Base-by-base conservation (phyloP, 2,329 filamentous ascomycete species). In the Colletotrichum agaves region DNA sequence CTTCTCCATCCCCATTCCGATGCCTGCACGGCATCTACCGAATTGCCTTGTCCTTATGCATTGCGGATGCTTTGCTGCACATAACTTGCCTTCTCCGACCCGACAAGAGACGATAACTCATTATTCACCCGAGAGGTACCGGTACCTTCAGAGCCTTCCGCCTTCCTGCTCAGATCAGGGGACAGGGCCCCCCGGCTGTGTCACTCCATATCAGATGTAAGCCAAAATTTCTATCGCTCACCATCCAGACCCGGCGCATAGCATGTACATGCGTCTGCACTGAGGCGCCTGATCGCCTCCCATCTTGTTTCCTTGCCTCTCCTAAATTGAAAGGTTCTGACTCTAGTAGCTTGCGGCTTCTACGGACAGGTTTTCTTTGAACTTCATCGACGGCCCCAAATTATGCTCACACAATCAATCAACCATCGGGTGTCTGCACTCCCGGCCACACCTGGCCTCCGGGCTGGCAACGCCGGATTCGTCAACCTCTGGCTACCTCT, bases 11-110 rank as follows among this genome's bases (percentile, higher is more conserved):
- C 39, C 53, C 31, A 56, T 52, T 39, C 52, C 49, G 33, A 55
- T 46, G 56, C 46, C 41, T 65, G 31, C 13, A 37, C 52, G 37
- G 60, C 64, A 67, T 53, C 64, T 52, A 35, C 64, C 60, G 60
- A 67, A 33, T 13, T n/a, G 39, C 44, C 46, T 17, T 50, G 44
- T 52, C 41, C 6, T 58, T 47, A 23, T 39, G 31, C 52, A 41
- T 41, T 55, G 19, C 35, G 13, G 44, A 49, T 35, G 19, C 35
- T 4, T 23, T n/a, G 43, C 19, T 46, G 43, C 43, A 15, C 59
- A 37, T 11, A 49, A 33, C 27, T 46, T 11, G 4, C 43, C 43
- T 7, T 15, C 44, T 12, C 44, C 21, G 27, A n/a, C 41, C 56
- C 41, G 35, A 58, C 39, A 44, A 46, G n/a, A 58, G 55, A 35